Percentiles rank a stretch among this genome's conserved stretches.
Evolutionary conservation across 495 filamentous ascomycete species (phyloP).

Genomic region (Cercophora sp.): DNA sequence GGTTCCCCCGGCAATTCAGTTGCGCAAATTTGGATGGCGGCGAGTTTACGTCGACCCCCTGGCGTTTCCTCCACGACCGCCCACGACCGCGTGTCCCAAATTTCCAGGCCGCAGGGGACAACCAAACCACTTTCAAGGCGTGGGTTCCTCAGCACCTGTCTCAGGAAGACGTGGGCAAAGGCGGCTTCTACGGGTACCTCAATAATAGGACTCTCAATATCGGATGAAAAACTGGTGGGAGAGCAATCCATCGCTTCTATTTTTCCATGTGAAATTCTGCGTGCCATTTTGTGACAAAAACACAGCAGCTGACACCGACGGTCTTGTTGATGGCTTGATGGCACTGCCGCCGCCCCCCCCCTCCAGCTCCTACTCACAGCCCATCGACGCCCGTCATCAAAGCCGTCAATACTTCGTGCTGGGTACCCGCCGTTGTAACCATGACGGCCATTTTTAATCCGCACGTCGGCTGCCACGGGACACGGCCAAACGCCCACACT

Average conservation of each 20-base stretch:
- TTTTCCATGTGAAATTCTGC: conserved; percentile 22
- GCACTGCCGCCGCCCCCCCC: too few relatives aligned
- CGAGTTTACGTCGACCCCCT: not conserved
- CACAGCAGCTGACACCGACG: too few relatives aligned
- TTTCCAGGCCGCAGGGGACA: conserved; percentile 21
- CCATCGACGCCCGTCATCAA: not conserved
- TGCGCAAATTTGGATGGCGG: conserved; percentile 1
- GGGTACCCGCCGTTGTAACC: too few relatives aligned
- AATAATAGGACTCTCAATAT: conserved; percentile 25
- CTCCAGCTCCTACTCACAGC: too few relatives aligned
- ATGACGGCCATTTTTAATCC: too few relatives aligned
- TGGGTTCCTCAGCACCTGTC: conserved; percentile 22
- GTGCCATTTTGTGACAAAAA: too few relatives aligned
- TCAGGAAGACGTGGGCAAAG: conserved; percentile 16
- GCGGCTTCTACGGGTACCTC: too few relatives aligned
- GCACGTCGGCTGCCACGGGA: too few relatives aligned
- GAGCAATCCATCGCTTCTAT: conserved; percentile 19
- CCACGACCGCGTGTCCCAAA: conserved; percentile 20
- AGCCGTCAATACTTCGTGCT: too few relatives aligned
- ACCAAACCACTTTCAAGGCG: conserved; percentile 1
- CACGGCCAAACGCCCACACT: too few relatives aligned
- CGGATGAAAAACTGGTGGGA: conserved; percentile 18
- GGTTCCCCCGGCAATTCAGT: not conserved
- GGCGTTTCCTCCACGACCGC: not conserved
- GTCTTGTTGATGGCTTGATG: too few relatives aligned